Evolutionary conservation across 495 filamentous ascomycete species (phyloP).

Genomic region (Penicillium turbatum): DNA sequence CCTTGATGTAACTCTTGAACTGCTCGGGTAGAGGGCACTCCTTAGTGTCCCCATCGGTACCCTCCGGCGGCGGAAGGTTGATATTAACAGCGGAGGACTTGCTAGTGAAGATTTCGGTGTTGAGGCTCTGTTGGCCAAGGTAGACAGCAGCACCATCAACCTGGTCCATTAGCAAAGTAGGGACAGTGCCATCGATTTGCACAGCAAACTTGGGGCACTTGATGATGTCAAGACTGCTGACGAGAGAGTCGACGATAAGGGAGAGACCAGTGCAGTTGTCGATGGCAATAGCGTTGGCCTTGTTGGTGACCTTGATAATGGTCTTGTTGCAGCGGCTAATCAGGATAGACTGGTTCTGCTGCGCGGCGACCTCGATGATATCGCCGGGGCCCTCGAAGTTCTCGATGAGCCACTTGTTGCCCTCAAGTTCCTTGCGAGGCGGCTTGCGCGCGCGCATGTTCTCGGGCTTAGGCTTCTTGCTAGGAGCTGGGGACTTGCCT

Average conservation of each 20-base stretch:
- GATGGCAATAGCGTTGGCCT: constrained; percentile 90
- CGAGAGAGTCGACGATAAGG: constrained; percentile 82
- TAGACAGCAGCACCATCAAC: constrained; percentile 87
- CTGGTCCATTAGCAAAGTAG: constrained; percentile 86
- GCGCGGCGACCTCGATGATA: constrained; percentile 70
- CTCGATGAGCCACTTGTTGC: constrained; percentile 95
- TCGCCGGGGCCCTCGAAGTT: constrained; percentile 78
- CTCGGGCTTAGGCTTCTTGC: constrained; percentile 91
- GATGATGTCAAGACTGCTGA: constrained; percentile 89
- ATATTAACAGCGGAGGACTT: constrained; percentile 84
- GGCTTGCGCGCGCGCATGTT: constrained; percentile 92
- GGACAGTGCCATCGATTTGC: constrained; percentile 77
- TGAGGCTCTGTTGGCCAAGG: constrained; percentile 69
- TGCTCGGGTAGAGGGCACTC: constrained; percentile 87
- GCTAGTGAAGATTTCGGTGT: constrained; percentile 79
- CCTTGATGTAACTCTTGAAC: constrained; percentile 73
- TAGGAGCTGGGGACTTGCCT: constrained; percentile 76
- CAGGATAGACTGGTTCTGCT: constrained; percentile 83
- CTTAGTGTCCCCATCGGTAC: constrained; percentile 67
- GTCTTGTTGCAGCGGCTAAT: constrained; percentile 86
- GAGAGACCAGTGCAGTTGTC: constrained; percentile 83
- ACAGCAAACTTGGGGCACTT: constrained; percentile 89
- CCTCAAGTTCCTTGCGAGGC: constrained; percentile 84
- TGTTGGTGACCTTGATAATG: constrained; percentile 83
- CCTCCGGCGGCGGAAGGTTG: constrained; percentile 60